These are phyloP conservation scores for Apophysomyces variabilis DNA, from an alignment of 371 early-diverging fungal species.

Conservation along the genomic window DNA sequence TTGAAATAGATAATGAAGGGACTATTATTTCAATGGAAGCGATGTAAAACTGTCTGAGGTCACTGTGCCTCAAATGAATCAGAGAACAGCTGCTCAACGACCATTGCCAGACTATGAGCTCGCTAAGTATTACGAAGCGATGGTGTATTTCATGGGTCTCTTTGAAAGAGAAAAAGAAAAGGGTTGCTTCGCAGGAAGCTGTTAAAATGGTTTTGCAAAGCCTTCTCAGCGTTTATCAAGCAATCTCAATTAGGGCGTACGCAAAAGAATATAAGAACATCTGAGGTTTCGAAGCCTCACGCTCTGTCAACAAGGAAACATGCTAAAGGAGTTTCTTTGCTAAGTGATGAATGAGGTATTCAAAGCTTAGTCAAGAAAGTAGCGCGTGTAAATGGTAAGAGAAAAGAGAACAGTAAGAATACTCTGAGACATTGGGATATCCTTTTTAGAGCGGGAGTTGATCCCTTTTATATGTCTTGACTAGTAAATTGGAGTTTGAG, in stretches of 20 bases:
- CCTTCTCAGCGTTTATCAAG: neutral
- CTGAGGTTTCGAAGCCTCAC: constrained; percentile 2
- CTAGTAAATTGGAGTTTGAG: too few relatives aligned
- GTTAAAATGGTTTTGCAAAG: neutral
- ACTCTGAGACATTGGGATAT: too few relatives aligned
- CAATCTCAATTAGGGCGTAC: neutral
- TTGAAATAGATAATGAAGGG: neutral
- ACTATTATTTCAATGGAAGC: neutral
- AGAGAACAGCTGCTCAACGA: neutral
- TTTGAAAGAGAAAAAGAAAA: constrained; percentile 8
- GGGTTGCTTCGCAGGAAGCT: constrained; percentile 1
- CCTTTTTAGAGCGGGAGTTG: too few relatives aligned
- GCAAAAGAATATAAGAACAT: constrained; percentile 15
- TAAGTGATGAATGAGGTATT: neutral
- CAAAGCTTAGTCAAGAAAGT: too few relatives aligned
- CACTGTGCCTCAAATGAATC: neutral
- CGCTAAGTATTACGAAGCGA: neutral
- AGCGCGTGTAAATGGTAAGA: too few relatives aligned
- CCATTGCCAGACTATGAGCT: neutral
- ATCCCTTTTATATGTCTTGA: too few relatives aligned
- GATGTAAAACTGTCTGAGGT: neutral
- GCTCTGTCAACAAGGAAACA: constrained; percentile 13
- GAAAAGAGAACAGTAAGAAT: too few relatives aligned
- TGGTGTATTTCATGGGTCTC: neutral
- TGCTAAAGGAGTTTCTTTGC: neutral